A percentile compares a stretch with the other conserved stretches of the same genome.
phyloP scores from a whole-genome alignment of 2,329 filamentous ascomycete genomes.

The Exophiala sp. region DNA sequence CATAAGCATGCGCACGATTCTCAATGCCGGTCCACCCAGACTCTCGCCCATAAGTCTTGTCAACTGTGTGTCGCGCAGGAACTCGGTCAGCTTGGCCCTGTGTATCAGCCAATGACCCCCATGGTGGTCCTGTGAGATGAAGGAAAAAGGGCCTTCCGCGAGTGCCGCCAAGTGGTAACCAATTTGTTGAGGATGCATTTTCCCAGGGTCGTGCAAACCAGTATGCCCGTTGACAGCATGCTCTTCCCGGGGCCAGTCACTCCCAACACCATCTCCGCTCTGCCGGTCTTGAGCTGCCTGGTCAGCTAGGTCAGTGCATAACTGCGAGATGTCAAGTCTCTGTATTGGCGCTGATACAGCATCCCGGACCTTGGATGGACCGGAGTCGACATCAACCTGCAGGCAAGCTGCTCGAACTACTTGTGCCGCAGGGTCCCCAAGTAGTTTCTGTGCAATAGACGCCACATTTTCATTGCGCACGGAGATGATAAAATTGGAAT shows the following conservation, averaged over 20 bases:
- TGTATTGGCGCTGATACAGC: slow-evolving; percentile 1
- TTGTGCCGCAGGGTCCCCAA: slow-evolving; percentile 12
- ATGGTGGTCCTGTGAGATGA: slow-evolving; percentile 40
- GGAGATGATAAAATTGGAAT: slow-evolving; percentile 13
- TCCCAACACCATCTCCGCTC: slow-evolving; percentile 2
- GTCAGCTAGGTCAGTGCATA: slow-evolving; percentile 2
- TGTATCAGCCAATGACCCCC: slow-evolving; percentile 77
- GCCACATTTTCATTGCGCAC: slow-evolving; percentile 19
- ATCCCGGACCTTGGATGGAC: slow-evolving; percentile 10
- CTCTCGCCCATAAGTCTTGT: slow-evolving; percentile 57
- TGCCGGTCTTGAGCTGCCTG: background rate
- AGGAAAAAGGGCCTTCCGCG: slow-evolving; percentile 39
- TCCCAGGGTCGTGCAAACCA: slow-evolving; percentile 5
- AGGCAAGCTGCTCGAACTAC: slow-evolving; percentile 30
- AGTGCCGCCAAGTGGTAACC: slow-evolving; percentile 45
- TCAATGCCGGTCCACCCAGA: slow-evolving; percentile 42
- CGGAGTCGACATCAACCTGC: slow-evolving; percentile 40
- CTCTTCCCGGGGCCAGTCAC: slow-evolving; percentile 1
- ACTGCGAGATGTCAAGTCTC: slow-evolving; percentile 9
- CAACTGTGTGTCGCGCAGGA: slow-evolving; percentile 69
- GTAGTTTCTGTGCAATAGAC: slow-evolving; percentile 9
- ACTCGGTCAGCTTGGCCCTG: slow-evolving; percentile 65
- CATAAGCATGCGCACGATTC: slow-evolving; percentile 75
- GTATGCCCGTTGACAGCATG: slow-evolving; percentile 10
- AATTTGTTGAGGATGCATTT: slow-evolving; percentile 4